Percentiles rank a stretch among this genome's conserved stretches.
Evolutionary conservation across 495 filamentous ascomycete species (phyloP).

Genomic region (Haplographium delicatum): DNA sequence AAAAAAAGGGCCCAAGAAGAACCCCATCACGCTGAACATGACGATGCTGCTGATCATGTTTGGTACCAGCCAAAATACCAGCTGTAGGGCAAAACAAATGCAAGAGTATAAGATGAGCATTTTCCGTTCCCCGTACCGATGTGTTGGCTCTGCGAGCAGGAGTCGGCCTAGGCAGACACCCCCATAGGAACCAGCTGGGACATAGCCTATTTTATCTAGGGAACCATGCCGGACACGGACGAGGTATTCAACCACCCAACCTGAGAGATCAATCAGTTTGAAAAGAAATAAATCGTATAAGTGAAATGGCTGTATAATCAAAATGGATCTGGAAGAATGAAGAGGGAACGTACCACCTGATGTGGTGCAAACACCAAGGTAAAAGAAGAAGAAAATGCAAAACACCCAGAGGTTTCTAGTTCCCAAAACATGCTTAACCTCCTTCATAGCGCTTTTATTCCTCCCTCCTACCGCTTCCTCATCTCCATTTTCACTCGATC

Average conservation of each 20-base stretch:
- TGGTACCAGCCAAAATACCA: conserved; percentile 62
- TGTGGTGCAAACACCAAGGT: conserved; percentile 39
- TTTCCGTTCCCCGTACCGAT: conserved; percentile 44
- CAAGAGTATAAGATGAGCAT: conserved; percentile 44
- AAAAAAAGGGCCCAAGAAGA: conserved; percentile 57
- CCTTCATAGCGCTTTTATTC: conserved; percentile 21
- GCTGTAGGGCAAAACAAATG: conserved; percentile 39
- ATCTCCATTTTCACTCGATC: conserved; percentile 14
- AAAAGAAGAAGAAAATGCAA: conserved; percentile 46
- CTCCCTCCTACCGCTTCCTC: neutral
- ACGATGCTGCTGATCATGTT: conserved; percentile 68
- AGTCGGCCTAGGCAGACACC: conserved; percentile 51
- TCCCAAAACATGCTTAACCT: conserved; percentile 28
- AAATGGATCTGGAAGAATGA: conserved; percentile 7
- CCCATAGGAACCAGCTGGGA: conserved; percentile 64
- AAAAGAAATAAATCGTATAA: no score
- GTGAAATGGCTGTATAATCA: no score
- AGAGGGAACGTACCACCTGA: conserved; percentile 31
- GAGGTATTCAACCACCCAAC: conserved; percentile 66
- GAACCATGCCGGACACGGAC: conserved; percentile 59
- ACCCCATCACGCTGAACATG: conserved; percentile 62
- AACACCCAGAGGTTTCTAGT: conserved; percentile 39
- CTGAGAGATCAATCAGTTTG: conserved; percentile 28
- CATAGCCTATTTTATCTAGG: conserved; percentile 58
- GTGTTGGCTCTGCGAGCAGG: conserved; percentile 48